Evolutionary conservation across 352 stramenopile genomes (phyloP).

Genomic region (Globisporangium middletonii): DNA sequence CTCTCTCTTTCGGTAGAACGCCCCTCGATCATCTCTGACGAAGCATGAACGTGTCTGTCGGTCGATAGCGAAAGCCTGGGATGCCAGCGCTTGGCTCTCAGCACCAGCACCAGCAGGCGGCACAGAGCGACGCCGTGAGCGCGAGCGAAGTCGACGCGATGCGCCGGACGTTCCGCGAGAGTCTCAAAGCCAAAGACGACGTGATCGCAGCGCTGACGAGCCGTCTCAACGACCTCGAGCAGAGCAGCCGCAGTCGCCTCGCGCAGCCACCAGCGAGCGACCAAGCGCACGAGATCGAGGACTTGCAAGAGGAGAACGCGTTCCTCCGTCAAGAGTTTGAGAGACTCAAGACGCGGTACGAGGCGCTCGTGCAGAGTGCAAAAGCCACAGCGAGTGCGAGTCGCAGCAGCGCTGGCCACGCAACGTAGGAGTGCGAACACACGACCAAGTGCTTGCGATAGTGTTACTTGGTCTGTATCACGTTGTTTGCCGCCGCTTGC

Average conservation of each 20-base stretch:
- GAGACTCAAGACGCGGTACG: conserved; percentile 58
- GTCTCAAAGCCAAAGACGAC: conserved; percentile 55
- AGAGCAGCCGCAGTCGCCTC: not conserved
- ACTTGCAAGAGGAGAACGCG: conserved; percentile 62
- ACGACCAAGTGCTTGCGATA: too few relatives aligned
- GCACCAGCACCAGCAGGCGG: conserved; percentile 13
- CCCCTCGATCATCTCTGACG: not conserved
- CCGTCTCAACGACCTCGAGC: conserved; percentile 22
- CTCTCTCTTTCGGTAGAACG: too few relatives aligned
- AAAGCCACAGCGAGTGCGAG: not conserved
- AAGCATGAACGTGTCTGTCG: not conserved
- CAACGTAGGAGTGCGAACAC: not conserved
- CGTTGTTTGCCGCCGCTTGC: not conserved
- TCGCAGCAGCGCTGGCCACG: not conserved
- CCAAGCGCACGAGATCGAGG: conserved; percentile 31
- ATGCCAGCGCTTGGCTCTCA: conserved; percentile 7
- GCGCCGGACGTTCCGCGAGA: conserved; percentile 39
- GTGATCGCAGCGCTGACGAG: conserved; percentile 42
- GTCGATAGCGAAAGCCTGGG: conserved; percentile 18
- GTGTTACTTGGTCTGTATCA: not conserved
- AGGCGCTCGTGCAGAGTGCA: conserved; percentile 21
- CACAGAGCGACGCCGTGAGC: conserved; percentile 13
- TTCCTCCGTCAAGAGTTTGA: conserved; percentile 65
- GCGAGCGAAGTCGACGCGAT: conserved; percentile 35
- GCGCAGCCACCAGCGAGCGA: conserved; percentile 1